phyloP scores from a whole-genome alignment of 345 rosid species.

The rapeseed (Brassica napus) region Da-Ae NC_063443.1:1023501-1024000 shows the following conservation, averaged over 20 bases:
- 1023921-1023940: no score
- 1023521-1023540: slow-evolving; percentile 51
- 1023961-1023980: no score
- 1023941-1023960: no score
- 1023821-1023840: slow-evolving; percentile 23
- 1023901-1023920: no score
- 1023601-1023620: slow-evolving; percentile 39
- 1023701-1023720: slow-evolving; percentile 56
- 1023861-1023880: not conserved
- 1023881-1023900: no score
- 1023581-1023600: slow-evolving; percentile 25
- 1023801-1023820: slow-evolving; percentile 46
- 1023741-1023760: slow-evolving; percentile 32
- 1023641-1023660: slow-evolving; percentile 32
- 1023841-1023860: slow-evolving; percentile 6
- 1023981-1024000: no score
- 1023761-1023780: not conserved
- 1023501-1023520: slow-evolving; percentile 45
- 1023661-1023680: slow-evolving; percentile 30
- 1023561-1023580: slow-evolving; percentile 49
- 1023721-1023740: slow-evolving; percentile 37
- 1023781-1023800: not conserved
- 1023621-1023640: slow-evolving; percentile 26
- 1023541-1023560: slow-evolving; percentile 34
- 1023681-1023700: slow-evolving; percentile 43